Evolutionary conservation across 2,329 filamentous ascomycete genomes (phyloP).

Genomic region (Microdochium trichocladiopsis): DNA sequence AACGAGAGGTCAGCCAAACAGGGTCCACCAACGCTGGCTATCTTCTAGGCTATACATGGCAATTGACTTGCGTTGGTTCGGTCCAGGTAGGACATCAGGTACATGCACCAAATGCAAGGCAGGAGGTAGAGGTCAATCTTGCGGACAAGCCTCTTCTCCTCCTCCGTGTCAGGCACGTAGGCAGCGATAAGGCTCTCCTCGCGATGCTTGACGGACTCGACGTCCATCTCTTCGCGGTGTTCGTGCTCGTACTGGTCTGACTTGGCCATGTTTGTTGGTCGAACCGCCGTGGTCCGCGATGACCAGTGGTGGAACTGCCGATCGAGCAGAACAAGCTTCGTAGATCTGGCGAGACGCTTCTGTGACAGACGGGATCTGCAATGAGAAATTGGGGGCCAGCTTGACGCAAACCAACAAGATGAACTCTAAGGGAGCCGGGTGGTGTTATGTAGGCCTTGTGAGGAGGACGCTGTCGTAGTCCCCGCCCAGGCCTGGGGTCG

Average conservation of each 20-base stretch:
- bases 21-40: not conserved
- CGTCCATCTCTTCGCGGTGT: conserved; percentile 7
- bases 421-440: too few species aligned
- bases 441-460: too few species aligned
- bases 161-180: conserved; percentile 19
- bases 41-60: not conserved
- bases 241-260: not conserved
- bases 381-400: too few species aligned
- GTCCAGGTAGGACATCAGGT: conserved; percentile 53
- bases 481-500: too few species aligned
- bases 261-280: not conserved
- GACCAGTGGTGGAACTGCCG: too few species aligned
- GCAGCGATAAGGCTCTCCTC: conserved; percentile 9
- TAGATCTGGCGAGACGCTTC: too few species aligned
- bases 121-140: conserved; percentile 31
- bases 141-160: conserved; percentile 24
- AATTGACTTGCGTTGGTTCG: conserved; percentile 33
- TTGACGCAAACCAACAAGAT: too few species aligned
- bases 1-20: not conserved
- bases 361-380: too few species aligned
- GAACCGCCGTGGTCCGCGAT: not conserved
- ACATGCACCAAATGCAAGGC: conserved; percentile 51
- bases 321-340: too few species aligned
- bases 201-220: conserved; percentile 3
- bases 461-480: too few species aligned